Evolutionary conservation across 148 eudicot genomes (phyloP), one percentile per base, ranked within the genome.

Genomic region (Pouteria glomerata): DNA sequence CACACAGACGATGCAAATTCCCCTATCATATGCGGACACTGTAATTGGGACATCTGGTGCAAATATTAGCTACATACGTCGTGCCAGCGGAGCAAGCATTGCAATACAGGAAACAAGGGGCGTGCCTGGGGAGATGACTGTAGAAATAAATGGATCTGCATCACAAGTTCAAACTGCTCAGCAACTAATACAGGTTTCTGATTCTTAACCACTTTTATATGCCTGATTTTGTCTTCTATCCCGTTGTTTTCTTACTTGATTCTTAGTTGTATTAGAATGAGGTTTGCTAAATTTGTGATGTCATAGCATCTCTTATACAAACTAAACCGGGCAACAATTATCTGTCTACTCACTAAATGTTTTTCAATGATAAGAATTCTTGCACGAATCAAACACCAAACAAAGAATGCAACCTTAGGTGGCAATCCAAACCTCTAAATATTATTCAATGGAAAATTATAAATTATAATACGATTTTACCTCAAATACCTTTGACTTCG

Each of bases 131-230:
- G 86, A 83, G 77, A 83, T 83, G 84, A 83, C 84, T 64, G 84
- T 83, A 33, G 84, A 83, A 55, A 80, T 83, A 21, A 78, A 72
- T 77, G 86, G 86, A 55, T 80, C 86, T 15, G 83, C 83, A 41
- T 83, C 86, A 33, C 82, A 83, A 77, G 83, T 83, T 66, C 86
- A 83, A 70, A 68, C 85, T n/a, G 85, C 85, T 47, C 85, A 82
- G 29, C 85, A 82, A 70, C 68, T 78, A 72, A 78, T 82, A 56
- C 85, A 82, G 85, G 85, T 78, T n/a, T 19, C 23, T 14, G 59
- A 47, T 56, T 15, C 31, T 29, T 70, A 37, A 2, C 33, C 39
- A 37, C 21, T 37, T 69, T 39, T 16, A 39, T 34, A 15, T 6
- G 0, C 27, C 29, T 11, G 37, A 11, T 71, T 58, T 57, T 19